Percentiles rank a stretch among this genome's conserved stretches.
These are phyloP conservation scores for Yamadazyma dendronema DNA, from an alignment of 1,139 yeast genomes.

Conservation along the genomic window DNA sequence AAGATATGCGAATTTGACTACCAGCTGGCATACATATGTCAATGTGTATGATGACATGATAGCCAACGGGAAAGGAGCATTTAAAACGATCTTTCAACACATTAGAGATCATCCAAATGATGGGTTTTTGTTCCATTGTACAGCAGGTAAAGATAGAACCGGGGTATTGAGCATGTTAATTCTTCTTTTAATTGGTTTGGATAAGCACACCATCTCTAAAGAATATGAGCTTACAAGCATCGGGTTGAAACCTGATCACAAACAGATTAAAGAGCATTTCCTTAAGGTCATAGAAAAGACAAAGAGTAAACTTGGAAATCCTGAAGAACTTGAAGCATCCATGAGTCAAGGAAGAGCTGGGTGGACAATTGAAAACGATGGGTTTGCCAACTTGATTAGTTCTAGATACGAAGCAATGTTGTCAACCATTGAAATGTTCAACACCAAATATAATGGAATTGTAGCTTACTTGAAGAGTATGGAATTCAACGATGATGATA, in stretches of 20 bases:
- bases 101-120: conserved; percentile 45
- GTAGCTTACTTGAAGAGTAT: conserved; percentile 50
- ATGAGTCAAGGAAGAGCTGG: conserved; percentile 35
- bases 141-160: conserved; percentile 87
- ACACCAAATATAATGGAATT: conserved; percentile 55
- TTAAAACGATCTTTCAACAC: conserved; percentile 47
- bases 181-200: conserved; percentile 63
- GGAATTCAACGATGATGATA: conserved; percentile 48
- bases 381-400: conserved; percentile 58
- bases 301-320: conserved; percentile 23
- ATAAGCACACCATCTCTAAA: conserved; percentile 59
- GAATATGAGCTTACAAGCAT: conserved; percentile 73
- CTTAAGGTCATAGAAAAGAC: conserved; percentile 28
- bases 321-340: conserved; percentile 25
- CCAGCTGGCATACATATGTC: conserved; percentile 64
- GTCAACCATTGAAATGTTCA: conserved; percentile 51
- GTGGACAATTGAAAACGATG: conserved; percentile 46
- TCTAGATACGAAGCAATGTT: conserved; percentile 75
- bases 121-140: conserved; percentile 69
- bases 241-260: conserved; percentile 57
- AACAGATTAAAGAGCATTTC: conserved; percentile 35
- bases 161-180: conserved; percentile 73
- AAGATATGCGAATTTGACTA: conserved; percentile 54
- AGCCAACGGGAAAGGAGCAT: conserved; percentile 44
- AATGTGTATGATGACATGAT: conserved; percentile 63